These are phyloP conservation scores for Guadua angustifolia DNA, from an alignment of 176 grass and related monocot species.

Conservation along the genomic window DNA sequence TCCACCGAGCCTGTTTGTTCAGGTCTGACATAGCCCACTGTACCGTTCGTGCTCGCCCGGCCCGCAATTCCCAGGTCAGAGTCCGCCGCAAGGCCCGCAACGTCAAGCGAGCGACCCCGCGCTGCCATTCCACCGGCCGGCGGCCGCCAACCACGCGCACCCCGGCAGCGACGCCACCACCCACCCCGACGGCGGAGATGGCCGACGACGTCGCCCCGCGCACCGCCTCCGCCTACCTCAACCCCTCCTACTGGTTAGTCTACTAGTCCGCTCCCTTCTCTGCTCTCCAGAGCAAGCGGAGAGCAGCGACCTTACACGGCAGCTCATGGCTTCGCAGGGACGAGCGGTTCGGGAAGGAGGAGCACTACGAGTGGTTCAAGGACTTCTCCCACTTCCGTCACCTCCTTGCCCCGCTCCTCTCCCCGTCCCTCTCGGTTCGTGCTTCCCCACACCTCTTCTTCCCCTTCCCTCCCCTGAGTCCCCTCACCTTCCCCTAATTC, in stretches of 20 bases:
- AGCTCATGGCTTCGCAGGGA: slow-evolving; percentile 60
- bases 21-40: too few relatives aligned
- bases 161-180: background rate
- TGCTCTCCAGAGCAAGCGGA: background rate
- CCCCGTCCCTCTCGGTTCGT: slow-evolving; percentile 65
- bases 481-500: background rate
- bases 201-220: slow-evolving; percentile 50
- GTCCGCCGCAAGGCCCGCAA: too few relatives aligned
- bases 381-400: slow-evolving; percentile 96
- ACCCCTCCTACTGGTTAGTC: slow-evolving; percentile 69
- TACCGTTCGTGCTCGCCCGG: too few relatives aligned
- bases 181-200: background rate
- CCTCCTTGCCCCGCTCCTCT: slow-evolving; percentile 81
- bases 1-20: too few relatives aligned
- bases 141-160: slow-evolving; percentile 15
- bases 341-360: slow-evolving; percentile 79
- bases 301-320: too few relatives aligned
- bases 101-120: background rate
- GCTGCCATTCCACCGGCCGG: background rate
- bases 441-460: background rate
- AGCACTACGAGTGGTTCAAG: slow-evolving; percentile 94
- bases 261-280: background rate
- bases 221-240: slow-evolving; percentile 56
- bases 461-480: too few relatives aligned
- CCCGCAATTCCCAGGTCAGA: too few relatives aligned